Evolutionary conservation across 2,329 filamentous ascomycete species (phyloP), one percentile per base, ranked within the genome.

Genomic region (Nothophaeocryptopus gaeumannii): DNA sequence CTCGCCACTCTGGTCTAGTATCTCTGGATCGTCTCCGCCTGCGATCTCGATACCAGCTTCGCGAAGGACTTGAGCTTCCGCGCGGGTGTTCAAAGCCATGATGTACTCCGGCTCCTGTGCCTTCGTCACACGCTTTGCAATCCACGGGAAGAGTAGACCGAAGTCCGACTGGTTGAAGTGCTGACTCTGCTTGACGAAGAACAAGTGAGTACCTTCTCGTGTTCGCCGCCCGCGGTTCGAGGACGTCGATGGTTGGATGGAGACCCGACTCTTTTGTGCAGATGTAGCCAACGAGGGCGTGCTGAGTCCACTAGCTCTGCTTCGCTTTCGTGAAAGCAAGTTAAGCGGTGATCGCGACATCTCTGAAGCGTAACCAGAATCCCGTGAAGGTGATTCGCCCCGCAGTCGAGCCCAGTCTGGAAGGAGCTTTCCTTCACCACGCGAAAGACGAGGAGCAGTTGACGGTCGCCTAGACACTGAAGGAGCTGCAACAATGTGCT

Each of bases 101-200:
- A 96, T 65, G 85, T 89, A 42, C 72, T 96, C 64, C 72, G 93
- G 65, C 71, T 90, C 65, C 72, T 96, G 72, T 0, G 74, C 75
- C 47, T 78, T 77, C 48, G 76, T 74, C 9, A 77, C 64, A 37
- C 73, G 72, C 40, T 72, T 73, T 8, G 75, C 77, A 1, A 78
- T 58, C 78, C 84, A 86, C 0, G 88, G 88, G 63, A 95, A 95
- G 15, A 95, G 71, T 16, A 93, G 72, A 32, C 87, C 89, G 60
- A 93, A 95, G 63, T 95, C 89, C 14, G 83, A 87, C 69, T 95
- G 89, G 50, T 80, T 88, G 20, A 95, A 78, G 65, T 95, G 89
- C 0, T 89, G 88, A n/a, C 84, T 86, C 38, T 79, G 74, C 11
- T 77, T 67, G 2, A 88, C 83, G 66, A 88, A 92, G 72, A 88